These are phyloP conservation scores for Fusarium devonianum DNA, from an alignment of 2,329 filamentous ascomycete genomes.

Conservation along the genomic window DNA sequence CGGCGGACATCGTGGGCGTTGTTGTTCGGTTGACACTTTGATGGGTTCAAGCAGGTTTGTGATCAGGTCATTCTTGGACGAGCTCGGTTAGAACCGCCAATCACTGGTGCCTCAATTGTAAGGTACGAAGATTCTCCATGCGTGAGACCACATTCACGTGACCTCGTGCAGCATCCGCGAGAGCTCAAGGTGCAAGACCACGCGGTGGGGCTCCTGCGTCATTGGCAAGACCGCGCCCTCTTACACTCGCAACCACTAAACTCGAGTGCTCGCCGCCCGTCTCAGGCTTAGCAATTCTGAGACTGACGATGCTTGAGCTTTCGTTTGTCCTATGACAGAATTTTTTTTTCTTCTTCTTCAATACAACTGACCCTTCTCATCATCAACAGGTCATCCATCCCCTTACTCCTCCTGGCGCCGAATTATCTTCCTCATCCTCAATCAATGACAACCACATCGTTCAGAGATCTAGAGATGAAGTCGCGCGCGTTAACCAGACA, in stretches of 20 bases:
- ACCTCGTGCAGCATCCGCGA: conserved; percentile 40
- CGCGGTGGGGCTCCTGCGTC: conserved; percentile 25
- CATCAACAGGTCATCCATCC: background rate
- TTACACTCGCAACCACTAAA: background rate
- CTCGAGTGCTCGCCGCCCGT: too few species aligned
- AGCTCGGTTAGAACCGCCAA: conserved; percentile 47
- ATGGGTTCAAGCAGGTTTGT: conserved; percentile 39
- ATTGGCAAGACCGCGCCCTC: conserved; percentile 21
- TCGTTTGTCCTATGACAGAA: background rate
- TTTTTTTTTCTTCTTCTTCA: rapidly evolving
- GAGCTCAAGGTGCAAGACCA: conserved; percentile 15
- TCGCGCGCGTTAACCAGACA: background rate
- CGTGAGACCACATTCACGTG: conserved; percentile 45
- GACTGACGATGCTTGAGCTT: background rate
- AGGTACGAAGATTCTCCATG: conserved; percentile 39
- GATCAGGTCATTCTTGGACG: conserved; percentile 46
- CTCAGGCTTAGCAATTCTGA: too few species aligned
- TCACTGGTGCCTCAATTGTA: conserved; percentile 44
- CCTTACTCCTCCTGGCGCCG: background rate
- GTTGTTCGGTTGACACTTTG: conserved; percentile 40
- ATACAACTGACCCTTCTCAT: too few species aligned
- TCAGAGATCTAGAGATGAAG: conserved; percentile 13
- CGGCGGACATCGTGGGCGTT: conserved; percentile 65
- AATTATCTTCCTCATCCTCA: background rate
- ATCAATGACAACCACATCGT: conserved; percentile 5